Base-by-base conservation (phyloP, 1,284 basidiomycete genomes). In the Limonomyces culmigenus region DNA sequence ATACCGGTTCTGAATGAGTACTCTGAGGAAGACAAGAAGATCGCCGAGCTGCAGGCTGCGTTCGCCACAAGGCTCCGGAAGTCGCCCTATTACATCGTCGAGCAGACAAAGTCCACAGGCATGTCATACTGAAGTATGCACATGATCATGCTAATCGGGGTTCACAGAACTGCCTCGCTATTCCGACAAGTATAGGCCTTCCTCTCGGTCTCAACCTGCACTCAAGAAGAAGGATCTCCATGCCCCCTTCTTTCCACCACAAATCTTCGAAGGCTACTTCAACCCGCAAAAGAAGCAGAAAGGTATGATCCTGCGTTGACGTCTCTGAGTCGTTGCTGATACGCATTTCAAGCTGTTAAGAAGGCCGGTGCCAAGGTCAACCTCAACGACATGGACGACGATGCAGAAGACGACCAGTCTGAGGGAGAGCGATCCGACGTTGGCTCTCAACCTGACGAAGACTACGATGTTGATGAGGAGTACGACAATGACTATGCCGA, bases 401-500 rank as follows among this genome's bases (percentile, higher is more conserved):
- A 56, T 2, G 75, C 74, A 13, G 74, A 77, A 25, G 58, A 20
- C 42, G 74, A 78, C 44, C 74, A 74, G 1, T 27, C 23, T 8
- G 65, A 61, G 19, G 72, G 73, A 4, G 74, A 75, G 40, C 59
- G 59, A 5, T 80, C 77, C 32, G 71, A 78, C 10, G 61, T 50
- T 17, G 74, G 67, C 15, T 78, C 75, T 3, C 68, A 75, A 45
- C 65, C 50, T 30, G 66, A 51, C 11, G 70, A 69, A 25, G 81
- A 84, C 50, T 85, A 85, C 48, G 81, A 85, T 42, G 78, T 80
- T 23, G 80, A 85, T 29, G 80, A 84, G 48, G 79, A 84, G 50
- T 81, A 80, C 44, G 80, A 85, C 52, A 84, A 85, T 42, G 80
- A 86, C 43, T 86, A 86, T 42, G 81, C 75, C 2, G 76, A 78